Percentiles rank a stretch among this genome's conserved stretches.
Conservation (phyloP, 805 yeast species). For the Candida quercuum region DNA sequence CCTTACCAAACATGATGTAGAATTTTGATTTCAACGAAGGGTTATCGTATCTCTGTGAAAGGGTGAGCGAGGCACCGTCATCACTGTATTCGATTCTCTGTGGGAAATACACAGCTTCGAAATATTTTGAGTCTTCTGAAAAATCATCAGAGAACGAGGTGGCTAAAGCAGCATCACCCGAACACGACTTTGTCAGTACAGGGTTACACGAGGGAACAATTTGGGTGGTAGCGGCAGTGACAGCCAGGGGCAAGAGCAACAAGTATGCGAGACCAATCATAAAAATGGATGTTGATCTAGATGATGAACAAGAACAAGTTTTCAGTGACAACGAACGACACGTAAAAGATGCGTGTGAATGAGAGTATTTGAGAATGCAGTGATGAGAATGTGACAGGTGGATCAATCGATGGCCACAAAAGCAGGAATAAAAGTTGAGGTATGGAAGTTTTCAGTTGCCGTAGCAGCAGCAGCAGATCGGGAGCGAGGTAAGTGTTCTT, state of each 20-base stretch:
- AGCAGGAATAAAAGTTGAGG: too few species aligned
- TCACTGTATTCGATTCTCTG: slow-evolving; percentile 38
- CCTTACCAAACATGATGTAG: slow-evolving; percentile 84
- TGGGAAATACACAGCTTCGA: slow-evolving; percentile 37
- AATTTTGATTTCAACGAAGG: slow-evolving; percentile 75
- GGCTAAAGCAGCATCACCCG: slow-evolving; percentile 58
- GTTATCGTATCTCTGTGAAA: slow-evolving; percentile 63
- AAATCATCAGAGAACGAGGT: slow-evolving; percentile 50
- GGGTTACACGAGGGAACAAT: slow-evolving; percentile 39
- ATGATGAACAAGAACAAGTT: too few species aligned
- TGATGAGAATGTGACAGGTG: too few species aligned
- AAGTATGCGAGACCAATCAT: background rate
- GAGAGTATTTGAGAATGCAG: too few species aligned
- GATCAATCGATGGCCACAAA: too few species aligned
- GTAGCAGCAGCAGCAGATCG: too few species aligned
- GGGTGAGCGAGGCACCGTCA: slow-evolving; percentile 58
- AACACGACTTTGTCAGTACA: slow-evolving; percentile 29
- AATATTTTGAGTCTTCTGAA: slow-evolving; percentile 37
- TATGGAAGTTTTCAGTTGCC: too few species aligned
- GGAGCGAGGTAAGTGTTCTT: too few species aligned
- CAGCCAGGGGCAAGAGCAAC: background rate
- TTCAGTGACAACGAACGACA: too few species aligned
- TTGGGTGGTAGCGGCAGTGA: slow-evolving; percentile 14
- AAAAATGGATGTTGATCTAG: too few species aligned
- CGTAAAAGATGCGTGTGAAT: too few species aligned